These are phyloP conservation scores for Ajuga reptans DNA, from an alignment of 305 asterid species.

Conservation along the genomic window DNA sequence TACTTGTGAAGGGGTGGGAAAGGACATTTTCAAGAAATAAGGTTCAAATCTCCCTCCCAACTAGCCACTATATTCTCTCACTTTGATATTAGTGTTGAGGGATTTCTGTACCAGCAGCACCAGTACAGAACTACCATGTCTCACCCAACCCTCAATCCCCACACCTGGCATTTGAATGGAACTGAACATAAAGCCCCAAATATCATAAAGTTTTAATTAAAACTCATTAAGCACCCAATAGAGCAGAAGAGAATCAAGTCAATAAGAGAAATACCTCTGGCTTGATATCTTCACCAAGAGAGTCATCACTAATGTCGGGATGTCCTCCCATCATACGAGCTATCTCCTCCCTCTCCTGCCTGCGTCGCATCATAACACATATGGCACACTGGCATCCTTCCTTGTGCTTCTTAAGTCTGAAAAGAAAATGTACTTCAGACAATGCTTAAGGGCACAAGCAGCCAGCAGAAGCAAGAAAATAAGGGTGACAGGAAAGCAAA, in stretches of 20 bases:
- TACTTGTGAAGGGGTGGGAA: background rate
- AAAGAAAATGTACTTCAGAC: background rate
- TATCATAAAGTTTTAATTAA: background rate
- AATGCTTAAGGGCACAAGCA: background rate
- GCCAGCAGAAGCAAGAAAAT: background rate
- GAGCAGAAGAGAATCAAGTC: slow-evolving; percentile 2
- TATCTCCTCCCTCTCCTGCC: slow-evolving; percentile 87
- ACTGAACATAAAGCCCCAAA: background rate
- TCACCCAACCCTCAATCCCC: background rate
- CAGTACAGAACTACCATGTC: background rate
- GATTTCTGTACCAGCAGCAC: background rate
- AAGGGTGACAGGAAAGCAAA: background rate
- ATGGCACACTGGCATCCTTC: slow-evolving; percentile 93
- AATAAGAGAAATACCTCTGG: slow-evolving; percentile 43
- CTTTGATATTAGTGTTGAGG: background rate
- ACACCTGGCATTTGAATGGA: background rate
- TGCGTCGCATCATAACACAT: slow-evolving; percentile 91
- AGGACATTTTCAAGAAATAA: background rate
- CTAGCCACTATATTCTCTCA: background rate
- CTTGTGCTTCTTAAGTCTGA: slow-evolving; percentile 89
- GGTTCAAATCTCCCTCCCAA: background rate
- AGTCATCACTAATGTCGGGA: slow-evolving; percentile 62
- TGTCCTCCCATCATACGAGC: slow-evolving; percentile 57
- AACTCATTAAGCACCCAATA: background rate
- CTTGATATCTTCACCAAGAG: slow-evolving; percentile 50